Evolutionary conservation across 2,329 filamentous ascomycete genomes (phyloP).

Genomic region (Fusarium sp.): DNA sequence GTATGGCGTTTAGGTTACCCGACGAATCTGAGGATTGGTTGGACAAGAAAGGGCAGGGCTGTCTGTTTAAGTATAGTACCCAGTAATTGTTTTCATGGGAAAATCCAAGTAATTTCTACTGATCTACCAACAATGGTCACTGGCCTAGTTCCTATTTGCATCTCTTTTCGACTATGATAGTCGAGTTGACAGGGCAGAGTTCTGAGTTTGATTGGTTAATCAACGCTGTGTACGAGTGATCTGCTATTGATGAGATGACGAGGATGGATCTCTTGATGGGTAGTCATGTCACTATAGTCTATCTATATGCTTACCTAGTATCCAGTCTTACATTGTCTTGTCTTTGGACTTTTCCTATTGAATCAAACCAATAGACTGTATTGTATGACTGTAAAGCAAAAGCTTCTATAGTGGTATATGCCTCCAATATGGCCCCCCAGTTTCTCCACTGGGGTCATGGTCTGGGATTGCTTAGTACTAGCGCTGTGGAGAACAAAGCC

Average conservation of each 20-base stretch:
- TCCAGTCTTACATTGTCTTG: neutral
- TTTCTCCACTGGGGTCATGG: neutral
- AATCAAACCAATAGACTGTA: neutral
- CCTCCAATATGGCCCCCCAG: neutral
- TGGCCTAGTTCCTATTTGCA: neutral
- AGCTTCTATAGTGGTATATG: neutral
- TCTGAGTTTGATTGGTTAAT: slow-evolving; percentile 5
- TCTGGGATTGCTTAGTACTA: slow-evolving; percentile 5
- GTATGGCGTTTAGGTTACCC: slow-evolving; percentile 1
- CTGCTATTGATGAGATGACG: neutral
- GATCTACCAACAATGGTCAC: neutral
- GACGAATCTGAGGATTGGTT: slow-evolving; percentile 6
- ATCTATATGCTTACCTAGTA: neutral
- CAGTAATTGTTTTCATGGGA: neutral
- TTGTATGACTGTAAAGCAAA: neutral
- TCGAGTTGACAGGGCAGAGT: neutral
- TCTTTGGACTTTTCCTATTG: neutral
- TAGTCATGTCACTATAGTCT: neutral
- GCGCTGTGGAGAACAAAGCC: slow-evolving; percentile 6
- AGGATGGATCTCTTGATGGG: neutral
- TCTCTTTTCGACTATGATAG: neutral
- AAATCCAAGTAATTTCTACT: neutral
- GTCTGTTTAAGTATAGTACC: neutral
- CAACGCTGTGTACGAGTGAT: neutral
- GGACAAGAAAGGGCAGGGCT: neutral